Percentiles rank a stretch among this genome's conserved stretches.
Evolutionary conservation across 495 filamentous ascomycete genomes (phyloP).

Genomic region (Penicillium pulvis): DNA sequence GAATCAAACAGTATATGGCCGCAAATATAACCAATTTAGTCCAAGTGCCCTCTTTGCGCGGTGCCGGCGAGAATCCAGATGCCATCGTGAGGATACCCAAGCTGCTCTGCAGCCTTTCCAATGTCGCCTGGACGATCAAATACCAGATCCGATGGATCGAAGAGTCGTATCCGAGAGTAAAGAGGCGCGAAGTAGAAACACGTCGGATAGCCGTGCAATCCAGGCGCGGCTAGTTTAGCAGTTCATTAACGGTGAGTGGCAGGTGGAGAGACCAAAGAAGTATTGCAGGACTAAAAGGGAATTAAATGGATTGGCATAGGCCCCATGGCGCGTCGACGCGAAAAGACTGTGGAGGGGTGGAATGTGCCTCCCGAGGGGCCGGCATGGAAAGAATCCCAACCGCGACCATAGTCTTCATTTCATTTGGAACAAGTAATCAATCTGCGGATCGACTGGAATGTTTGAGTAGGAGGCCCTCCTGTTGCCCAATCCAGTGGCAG

Average conservation of each 20-base stretch:
- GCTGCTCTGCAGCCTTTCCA: constrained; percentile 14
- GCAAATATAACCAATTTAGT: constrained; percentile 46
- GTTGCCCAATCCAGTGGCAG: neutral
- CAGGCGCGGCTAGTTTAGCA: constrained; percentile 10
- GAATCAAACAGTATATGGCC: constrained; percentile 41
- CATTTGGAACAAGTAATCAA: neutral
- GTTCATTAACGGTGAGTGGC: constrained; percentile 12
- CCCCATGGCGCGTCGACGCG: constrained; percentile 35
- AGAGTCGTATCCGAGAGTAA: neutral
- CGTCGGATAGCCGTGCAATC: constrained; percentile 13
- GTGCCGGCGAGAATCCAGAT: constrained; percentile 21
- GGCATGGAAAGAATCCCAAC: constrained; percentile 32
- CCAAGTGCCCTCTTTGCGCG: constrained; percentile 40
- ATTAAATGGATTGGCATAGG: constrained; percentile 16
- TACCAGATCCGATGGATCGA: neutral
- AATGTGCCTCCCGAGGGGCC: constrained; percentile 33
- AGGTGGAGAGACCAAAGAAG: constrained; percentile 8
- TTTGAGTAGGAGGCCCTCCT: constrained; percentile 1
- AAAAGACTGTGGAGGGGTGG: constrained; percentile 33
- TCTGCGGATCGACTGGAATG: constrained; percentile 26
- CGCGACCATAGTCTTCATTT: constrained; percentile 13
- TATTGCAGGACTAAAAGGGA: constrained; percentile 23
- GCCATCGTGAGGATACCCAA: constrained; percentile 25
- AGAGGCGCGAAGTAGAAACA: constrained; percentile 5
- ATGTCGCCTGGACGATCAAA: neutral